Conservation (phyloP, 192 early-diverging fungal genomes). For the Entomortierella chlamydospora region DNA sequence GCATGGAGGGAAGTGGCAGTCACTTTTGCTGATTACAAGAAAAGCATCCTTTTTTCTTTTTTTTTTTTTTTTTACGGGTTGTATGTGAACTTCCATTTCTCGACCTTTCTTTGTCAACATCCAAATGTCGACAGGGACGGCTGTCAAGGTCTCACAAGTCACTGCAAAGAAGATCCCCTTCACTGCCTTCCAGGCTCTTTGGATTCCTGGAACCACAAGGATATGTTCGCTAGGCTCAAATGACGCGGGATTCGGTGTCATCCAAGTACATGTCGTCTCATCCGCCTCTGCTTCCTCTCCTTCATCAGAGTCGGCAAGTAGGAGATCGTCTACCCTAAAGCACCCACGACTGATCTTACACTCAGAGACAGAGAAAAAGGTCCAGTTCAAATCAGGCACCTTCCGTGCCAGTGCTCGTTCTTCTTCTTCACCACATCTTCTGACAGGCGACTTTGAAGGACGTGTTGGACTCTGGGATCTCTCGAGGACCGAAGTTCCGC, state of each 20-base stretch:
- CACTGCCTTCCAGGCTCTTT: constrained; percentile 43
- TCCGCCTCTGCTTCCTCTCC: background rate
- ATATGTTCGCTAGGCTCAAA: constrained; percentile 37
- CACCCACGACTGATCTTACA: constrained; percentile 16
- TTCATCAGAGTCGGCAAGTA: background rate
- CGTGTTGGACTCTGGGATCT: constrained; percentile 37
- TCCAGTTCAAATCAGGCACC: constrained; percentile 36
- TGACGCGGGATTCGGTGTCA: constrained; percentile 28
- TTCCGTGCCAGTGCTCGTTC: constrained; percentile 24
- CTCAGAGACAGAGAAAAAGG: constrained; percentile 35
- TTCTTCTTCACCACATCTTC: constrained; percentile 15
- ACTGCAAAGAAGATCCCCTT: constrained; percentile 11
- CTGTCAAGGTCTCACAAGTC: constrained; percentile 12
- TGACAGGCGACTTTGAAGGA: constrained; percentile 45
- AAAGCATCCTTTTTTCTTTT: no score
- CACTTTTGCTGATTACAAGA: no score
- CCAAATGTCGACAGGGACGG: background rate
- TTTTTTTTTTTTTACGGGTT: no score
- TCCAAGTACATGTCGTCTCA: constrained; percentile 20
- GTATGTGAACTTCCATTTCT: no score
- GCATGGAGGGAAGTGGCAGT: no score
- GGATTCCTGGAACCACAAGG: constrained; percentile 39
- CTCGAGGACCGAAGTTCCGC: constrained; percentile 19
- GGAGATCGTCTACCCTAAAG: background rate
- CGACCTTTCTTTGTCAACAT: no score